These are phyloP conservation scores for Lachnellula occidentalis DNA, from an alignment of 2,329 filamentous ascomycete genomes.

Conservation along the genomic window DNA sequence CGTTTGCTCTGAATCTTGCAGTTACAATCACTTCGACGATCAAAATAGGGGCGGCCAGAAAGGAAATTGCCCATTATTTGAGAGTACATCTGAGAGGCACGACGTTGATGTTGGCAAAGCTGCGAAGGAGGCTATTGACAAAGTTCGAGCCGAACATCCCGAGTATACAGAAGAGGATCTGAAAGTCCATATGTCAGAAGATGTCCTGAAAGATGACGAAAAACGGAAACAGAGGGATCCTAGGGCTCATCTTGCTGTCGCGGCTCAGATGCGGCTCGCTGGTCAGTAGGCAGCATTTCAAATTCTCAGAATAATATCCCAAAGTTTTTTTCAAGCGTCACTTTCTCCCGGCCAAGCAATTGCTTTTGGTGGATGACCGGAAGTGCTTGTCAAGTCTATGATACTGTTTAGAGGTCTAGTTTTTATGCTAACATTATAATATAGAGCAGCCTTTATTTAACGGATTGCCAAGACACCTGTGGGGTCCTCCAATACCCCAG, in stretches of 20 bases:
- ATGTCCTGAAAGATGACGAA: constrained; percentile 41
- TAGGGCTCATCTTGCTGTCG: not conserved
- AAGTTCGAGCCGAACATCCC: constrained; percentile 54
- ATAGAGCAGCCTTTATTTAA: not conserved
- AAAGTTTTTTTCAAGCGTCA: not conserved
- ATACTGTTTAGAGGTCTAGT: not conserved
- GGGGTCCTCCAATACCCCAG: not conserved
- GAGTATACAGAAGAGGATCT: constrained; percentile 53
- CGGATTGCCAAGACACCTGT: not conserved
- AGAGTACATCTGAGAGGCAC: constrained; percentile 54
- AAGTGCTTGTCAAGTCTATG: not conserved
- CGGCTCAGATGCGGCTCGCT: not conserved
- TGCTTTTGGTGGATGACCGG: not conserved
- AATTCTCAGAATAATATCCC: not conserved
- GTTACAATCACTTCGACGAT: constrained; percentile 67
- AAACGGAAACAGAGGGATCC: constrained; percentile 15
- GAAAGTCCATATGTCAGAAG: constrained; percentile 52
- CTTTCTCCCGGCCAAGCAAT: not conserved
- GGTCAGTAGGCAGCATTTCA: constrained; percentile 7
- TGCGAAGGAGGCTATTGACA: constrained; percentile 50
- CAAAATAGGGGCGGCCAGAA: constrained; percentile 38
- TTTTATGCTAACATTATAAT: not conserved
- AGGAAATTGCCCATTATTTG: constrained; percentile 63
- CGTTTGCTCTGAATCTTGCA: constrained; percentile 61
- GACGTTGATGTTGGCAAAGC: constrained; percentile 57